Conservation (phyloP, 257 asterid species). For the Pogostemon cablin region DNA sequence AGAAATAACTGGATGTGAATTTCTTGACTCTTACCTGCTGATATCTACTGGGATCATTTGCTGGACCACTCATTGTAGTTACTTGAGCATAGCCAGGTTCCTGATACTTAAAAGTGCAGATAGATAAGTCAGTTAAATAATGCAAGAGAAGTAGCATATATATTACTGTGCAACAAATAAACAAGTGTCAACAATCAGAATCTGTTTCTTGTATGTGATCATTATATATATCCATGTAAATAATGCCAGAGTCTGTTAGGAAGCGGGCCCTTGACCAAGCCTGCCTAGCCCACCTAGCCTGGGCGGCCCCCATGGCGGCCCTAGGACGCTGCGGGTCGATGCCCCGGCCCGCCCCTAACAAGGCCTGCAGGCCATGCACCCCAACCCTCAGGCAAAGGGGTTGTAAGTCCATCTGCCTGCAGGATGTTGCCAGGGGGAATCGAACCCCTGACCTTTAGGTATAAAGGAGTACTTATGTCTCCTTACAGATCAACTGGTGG, state of each 20-base stretch:
- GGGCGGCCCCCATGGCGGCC: no score
- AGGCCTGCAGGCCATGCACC: no score
- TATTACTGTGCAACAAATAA: background rate
- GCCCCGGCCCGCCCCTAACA: no score
- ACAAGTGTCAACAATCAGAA: background rate
- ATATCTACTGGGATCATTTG: slow-evolving; percentile 50
- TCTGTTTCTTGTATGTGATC: background rate
- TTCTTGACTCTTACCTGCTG: slow-evolving; percentile 59
- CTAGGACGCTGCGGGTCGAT: no score
- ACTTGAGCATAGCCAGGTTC: slow-evolving; percentile 53
- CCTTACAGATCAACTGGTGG: no score
- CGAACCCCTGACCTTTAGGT: no score
- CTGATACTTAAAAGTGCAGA: slow-evolving; percentile 39
- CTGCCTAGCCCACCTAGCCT: no score
- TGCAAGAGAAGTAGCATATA: slow-evolving; percentile 5
- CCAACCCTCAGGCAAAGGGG: no score
- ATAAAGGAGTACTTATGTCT: no score
- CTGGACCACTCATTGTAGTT: slow-evolving; percentile 48
- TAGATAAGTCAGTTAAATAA: slow-evolving; percentile 17
- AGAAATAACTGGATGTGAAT: background rate
- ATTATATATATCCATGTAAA: background rate
- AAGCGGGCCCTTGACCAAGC: no score
- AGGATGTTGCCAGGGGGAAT: no score
- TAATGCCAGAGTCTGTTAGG: background rate
- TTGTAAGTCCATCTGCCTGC: no score